Evolutionary conservation across 192 early-diverging fungal species (phyloP).

Genomic region (Coemansia sp.): DNA sequence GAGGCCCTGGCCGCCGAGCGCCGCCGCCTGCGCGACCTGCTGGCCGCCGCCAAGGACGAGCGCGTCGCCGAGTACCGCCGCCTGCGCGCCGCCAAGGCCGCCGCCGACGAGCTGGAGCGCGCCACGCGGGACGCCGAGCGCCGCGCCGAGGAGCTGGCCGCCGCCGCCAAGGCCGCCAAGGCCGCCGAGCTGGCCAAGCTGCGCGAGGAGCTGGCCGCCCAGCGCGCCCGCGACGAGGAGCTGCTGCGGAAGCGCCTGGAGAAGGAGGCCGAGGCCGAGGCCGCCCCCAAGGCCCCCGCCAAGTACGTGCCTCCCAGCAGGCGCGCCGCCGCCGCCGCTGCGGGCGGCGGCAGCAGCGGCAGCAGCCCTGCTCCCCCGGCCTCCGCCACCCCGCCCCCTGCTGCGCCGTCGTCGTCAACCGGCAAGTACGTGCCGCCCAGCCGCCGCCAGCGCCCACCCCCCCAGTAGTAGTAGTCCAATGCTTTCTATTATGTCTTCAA

Average conservation of each 20-base stretch:
- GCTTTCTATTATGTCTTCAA: no score
- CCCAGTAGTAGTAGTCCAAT: no score
- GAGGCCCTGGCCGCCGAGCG: constrained; percentile 63
- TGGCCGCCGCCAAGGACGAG: constrained; percentile 45
- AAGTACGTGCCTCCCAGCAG: constrained; percentile 48
- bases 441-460: constrained; percentile 19
- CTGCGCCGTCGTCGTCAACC: not conserved
- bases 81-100: constrained; percentile 42
- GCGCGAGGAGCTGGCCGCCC: constrained; percentile 47
- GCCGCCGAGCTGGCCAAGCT: constrained; percentile 38
- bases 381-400: constrained; percentile 10
- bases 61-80: constrained; percentile 52
- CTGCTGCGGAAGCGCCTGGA: constrained; percentile 52
- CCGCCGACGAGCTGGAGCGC: constrained; percentile 52
- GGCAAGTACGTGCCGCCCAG: constrained; percentile 38
- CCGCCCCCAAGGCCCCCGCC: constrained; percentile 3
- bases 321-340: constrained; percentile 19
- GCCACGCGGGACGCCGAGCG: constrained; percentile 45
- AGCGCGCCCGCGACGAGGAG: constrained; percentile 49
- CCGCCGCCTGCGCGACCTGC: constrained; percentile 61
- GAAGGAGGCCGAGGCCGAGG: constrained; percentile 20
- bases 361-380: constrained; percentile 4
- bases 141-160: constrained; percentile 25
- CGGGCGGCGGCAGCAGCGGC: no score
- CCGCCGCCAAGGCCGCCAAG: constrained; percentile 35